Evolutionary conservation across 768 basidiomycete species (phyloP), one percentile per base, ranked within the genome.

Genomic region (Lentinula sp.): DNA sequence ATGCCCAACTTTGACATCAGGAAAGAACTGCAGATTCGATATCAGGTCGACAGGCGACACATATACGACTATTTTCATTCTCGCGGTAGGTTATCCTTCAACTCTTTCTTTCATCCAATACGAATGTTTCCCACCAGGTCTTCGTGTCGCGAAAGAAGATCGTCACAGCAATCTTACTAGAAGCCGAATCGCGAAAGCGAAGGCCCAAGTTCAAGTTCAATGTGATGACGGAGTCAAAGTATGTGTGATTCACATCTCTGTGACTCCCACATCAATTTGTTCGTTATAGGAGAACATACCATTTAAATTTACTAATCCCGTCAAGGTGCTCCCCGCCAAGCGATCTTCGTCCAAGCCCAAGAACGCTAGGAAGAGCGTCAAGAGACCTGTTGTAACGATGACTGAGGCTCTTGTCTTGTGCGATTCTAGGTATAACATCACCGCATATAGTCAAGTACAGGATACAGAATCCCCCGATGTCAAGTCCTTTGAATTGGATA

Each of bases 61-160:
- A 84, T 90, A 64, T 90, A 90, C 68, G 88, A 90, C 71, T 89
- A 89, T 70, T 89, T 88, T 72, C 88, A 89, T 71, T 80, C 78
- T 66, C 75, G 78, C 66, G 82, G 77, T 59, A 61, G 71, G 35
- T 67, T 71, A 71, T 57, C 43, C 57, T 46, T 21, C 23, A 8
- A 31, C 15, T n/a, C 1, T 32, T 3, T 8, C 28, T 1, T 15
- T 6, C 43, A 28, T 18, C 3, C 21, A 31, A n/a, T 11, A 63
- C 39, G 65, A 60, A 60, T 49, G 67, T 59, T 60, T 69, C 66
- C 52, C 66, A 52, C 1, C 57, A 62, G 61, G 65, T 61, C 35
- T 68, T 53, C 61, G 64, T 45, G 54, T 63, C 9, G 54, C 51
- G 11, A 63, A 53, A 31, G 51, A 56, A 37, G 56, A 58, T 59